A percentile compares a stretch with the other conserved stretches of the same genome.
Conservation (phyloP, 2,329 filamentous ascomycete species). For the Ophiostoma montium region DNA sequence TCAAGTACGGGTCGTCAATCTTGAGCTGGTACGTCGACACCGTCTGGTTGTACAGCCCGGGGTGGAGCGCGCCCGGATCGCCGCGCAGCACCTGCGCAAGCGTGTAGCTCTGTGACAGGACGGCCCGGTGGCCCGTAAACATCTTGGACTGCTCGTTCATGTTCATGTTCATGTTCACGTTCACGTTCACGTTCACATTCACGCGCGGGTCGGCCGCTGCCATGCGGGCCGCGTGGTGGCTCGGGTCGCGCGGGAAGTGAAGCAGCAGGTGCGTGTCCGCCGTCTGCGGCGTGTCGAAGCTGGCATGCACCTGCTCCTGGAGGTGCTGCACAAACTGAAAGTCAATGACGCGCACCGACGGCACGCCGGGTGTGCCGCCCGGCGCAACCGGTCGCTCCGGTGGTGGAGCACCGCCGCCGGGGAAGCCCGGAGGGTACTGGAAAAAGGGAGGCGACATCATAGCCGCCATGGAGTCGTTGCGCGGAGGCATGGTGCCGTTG, state of each 20-base stretch:
- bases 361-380: neutral
- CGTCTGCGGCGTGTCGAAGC: slow-evolving; percentile 7
- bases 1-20: slow-evolving; percentile 10
- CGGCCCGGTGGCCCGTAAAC: slow-evolving; percentile 13
- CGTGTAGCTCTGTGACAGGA: slow-evolving; percentile 13
- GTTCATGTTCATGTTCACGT: neutral
- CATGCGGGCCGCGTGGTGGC: no score
- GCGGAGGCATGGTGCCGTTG: slow-evolving; percentile 4
- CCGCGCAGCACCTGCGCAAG: slow-evolving; percentile 9
- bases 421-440: slow-evolving; percentile 4
- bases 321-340: slow-evolving; percentile 8
- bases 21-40: slow-evolving; percentile 5
- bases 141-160: neutral
- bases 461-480: slow-evolving; percentile 1
- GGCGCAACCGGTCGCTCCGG: neutral
- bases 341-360: slow-evolving; percentile 3
- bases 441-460: slow-evolving; percentile 8
- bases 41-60: slow-evolving; percentile 5
- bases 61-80: slow-evolving; percentile 3
- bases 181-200: neutral
- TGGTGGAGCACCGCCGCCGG: neutral
- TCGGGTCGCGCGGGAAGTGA: slow-evolving; percentile 3
- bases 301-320: slow-evolving; percentile 7
- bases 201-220: neutral
- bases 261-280: slow-evolving; percentile 13